Conservation (phyloP, 2,329 filamentous ascomycete genomes). For the Xylaria sp. region DNA sequence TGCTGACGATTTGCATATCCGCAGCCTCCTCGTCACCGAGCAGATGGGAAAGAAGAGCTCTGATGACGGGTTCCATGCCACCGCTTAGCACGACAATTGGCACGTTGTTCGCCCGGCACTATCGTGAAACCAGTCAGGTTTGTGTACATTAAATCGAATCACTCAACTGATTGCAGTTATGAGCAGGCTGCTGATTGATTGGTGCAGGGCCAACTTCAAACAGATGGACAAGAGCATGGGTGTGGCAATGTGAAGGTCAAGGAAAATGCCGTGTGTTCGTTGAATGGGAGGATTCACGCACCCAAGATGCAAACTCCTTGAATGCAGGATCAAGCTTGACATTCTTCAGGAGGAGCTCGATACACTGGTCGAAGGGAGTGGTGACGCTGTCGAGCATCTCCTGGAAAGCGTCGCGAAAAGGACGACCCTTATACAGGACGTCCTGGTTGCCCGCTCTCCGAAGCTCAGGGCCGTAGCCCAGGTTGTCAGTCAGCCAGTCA, state of each 20-base stretch:
- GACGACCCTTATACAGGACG: slow-evolving; percentile 63
- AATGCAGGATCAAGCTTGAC: slow-evolving; percentile 88
- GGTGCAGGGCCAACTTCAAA: neutral
- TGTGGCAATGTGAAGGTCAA: neutral
- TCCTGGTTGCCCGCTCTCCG: slow-evolving; percentile 70
- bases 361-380: slow-evolving; percentile 75
- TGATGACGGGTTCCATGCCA: slow-evolving; percentile 90
- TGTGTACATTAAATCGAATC: slow-evolving; percentile 26
- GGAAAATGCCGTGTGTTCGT: neutral
- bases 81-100: slow-evolving; percentile 88
- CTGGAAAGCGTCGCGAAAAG: slow-evolving; percentile 81
- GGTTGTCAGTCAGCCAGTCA: slow-evolving; percentile 77
- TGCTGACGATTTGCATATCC: slow-evolving; percentile 86
- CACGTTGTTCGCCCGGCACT: slow-evolving; percentile 64
- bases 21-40: slow-evolving; percentile 69
- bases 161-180: neutral
- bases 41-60: slow-evolving; percentile 71
- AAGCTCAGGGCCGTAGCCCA: slow-evolving; percentile 71
- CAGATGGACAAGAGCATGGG: neutral
- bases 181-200: neutral
- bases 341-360: slow-evolving; percentile 70
- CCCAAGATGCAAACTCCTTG: slow-evolving; percentile 81
- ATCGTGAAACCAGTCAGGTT: neutral
- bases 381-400: slow-evolving; percentile 88
- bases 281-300: slow-evolving; percentile 1